phyloP scores from a whole-genome alignment of 164 flowering plant genomes.

The Vitis amurensis region DNA sequence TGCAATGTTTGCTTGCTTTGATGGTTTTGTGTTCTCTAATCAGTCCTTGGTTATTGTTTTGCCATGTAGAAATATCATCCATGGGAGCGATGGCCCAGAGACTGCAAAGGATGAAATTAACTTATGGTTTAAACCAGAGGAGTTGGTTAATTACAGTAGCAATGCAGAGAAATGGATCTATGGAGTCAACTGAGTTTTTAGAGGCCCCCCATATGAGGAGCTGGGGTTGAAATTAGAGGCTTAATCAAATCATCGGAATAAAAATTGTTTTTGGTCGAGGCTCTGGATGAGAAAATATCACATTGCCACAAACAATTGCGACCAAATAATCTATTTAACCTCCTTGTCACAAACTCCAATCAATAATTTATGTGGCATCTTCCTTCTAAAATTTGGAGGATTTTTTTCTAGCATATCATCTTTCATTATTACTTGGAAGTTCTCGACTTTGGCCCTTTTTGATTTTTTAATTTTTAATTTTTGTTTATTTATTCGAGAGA shows the following conservation, averaged over 20 bases:
- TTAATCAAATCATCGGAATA: slow-evolving; percentile 13
- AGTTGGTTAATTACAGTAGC: slow-evolving; percentile 71
- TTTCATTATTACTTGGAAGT: no score
- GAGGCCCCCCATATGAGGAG: slow-evolving; percentile 8
- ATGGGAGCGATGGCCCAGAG: slow-evolving; percentile 97
- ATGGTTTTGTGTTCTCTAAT: background rate
- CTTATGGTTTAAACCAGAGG: slow-evolving; percentile 91
- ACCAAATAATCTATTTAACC: slow-evolving; percentile 13
- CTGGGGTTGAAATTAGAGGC: slow-evolving; percentile 4
- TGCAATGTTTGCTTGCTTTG: background rate
- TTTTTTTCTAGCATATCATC: no score
- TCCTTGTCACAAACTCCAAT: background rate
- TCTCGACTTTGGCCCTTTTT: background rate
- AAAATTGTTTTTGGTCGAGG: slow-evolving; percentile 12
- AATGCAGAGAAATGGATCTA: slow-evolving; percentile 93
- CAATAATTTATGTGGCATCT: no score
- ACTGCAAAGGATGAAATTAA: slow-evolving; percentile 89
- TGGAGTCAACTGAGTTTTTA: slow-evolving; percentile 48
- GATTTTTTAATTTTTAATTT: background rate
- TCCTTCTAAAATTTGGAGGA: no score
- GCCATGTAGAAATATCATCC: slow-evolving; percentile 76
- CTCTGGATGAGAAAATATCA: background rate
- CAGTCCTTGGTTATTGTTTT: background rate
- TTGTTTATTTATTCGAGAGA: background rate
- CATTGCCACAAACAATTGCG: background rate